Conservation (phyloP, 2,329 filamentous ascomycete genomes). For the Penicillium italicum region DNA sequence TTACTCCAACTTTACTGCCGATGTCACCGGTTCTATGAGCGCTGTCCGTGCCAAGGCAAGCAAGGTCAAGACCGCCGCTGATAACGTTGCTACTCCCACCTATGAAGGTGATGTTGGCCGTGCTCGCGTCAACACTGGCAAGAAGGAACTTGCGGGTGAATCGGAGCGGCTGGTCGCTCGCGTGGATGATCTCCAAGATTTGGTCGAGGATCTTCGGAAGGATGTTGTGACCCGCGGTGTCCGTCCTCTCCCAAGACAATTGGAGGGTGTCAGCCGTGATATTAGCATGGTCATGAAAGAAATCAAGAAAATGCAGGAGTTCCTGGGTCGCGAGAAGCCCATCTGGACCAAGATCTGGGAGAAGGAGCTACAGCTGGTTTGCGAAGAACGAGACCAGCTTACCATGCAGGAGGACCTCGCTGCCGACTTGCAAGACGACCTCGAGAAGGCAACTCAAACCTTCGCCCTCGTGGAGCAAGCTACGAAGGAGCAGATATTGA, state of each 20-base stretch:
- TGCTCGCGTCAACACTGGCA: conserved; percentile 77
- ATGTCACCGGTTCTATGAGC: conserved; percentile 84
- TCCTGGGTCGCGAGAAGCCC: conserved; percentile 85
- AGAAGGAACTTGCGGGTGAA: conserved; percentile 80
- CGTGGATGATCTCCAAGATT: conserved; percentile 95
- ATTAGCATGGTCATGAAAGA: conserved; percentile 77
- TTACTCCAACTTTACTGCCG: conserved; percentile 84
- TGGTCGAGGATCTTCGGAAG: conserved; percentile 94
- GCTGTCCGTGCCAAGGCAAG: conserved; percentile 75
- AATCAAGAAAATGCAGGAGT: conserved; percentile 91
- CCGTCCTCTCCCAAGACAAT: conserved; percentile 80
- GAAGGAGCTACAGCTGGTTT: conserved; percentile 92
- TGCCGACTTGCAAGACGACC: conserved; percentile 85
- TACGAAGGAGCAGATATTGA: conserved; percentile 90
- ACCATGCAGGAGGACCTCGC: conserved; percentile 95
- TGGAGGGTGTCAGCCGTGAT: conserved; percentile 85
- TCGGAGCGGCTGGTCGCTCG: conserved; percentile 86
- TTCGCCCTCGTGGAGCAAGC: conserved; percentile 95
- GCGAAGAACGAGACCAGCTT: conserved; percentile 89
- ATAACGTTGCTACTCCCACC: conserved; percentile 66
- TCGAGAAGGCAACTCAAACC: conserved; percentile 90
- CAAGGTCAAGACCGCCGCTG: conserved; percentile 71
- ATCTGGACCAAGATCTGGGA: conserved; percentile 99
- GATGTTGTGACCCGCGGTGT: conserved; percentile 93
- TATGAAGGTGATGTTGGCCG: conserved; percentile 77